Percentiles rank a stretch among this genome's conserved stretches.
phyloP scores from a whole-genome alignment of 1,284 basidiomycete species.

The Puccinia hordei region DNA sequence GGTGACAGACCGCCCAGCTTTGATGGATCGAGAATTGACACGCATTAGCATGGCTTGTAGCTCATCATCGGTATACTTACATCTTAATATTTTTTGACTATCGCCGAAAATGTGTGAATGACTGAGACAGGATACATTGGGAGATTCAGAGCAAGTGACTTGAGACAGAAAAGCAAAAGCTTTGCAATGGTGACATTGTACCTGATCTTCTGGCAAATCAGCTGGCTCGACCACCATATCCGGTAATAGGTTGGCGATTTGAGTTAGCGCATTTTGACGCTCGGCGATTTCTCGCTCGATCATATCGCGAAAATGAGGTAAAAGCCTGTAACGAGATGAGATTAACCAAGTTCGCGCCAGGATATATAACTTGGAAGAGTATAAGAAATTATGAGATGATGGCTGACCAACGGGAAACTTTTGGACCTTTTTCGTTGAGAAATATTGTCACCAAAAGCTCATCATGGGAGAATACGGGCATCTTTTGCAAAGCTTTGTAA shows the following conservation, averaged over 20 bases:
- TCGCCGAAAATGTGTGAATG: conserved; percentile 64
- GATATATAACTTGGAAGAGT: neutral
- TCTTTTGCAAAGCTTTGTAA: conserved; percentile 81
- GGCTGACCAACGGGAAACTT: conserved; percentile 78
- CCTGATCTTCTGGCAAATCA: conserved; percentile 79
- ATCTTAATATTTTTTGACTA: conserved; percentile 64
- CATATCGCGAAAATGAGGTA: conserved; percentile 83
- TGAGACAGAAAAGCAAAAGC: conserved; percentile 83
- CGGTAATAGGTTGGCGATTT: conserved; percentile 62
- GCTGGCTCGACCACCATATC: conserved; percentile 73
- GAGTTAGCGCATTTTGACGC: conserved; percentile 62
- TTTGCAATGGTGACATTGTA: conserved; percentile 92
- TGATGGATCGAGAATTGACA: conserved; percentile 49
- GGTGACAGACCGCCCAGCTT: conserved; percentile 46
- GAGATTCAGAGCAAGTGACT: conserved; percentile 60
- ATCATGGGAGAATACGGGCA: conserved; percentile 97
- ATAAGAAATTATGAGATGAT: neutral
- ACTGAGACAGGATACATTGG: conserved; percentile 71
- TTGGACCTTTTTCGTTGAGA: conserved; percentile 87
- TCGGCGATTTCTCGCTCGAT: conserved; percentile 75
- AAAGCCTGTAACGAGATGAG: conserved; percentile 60
- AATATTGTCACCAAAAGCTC: conserved; percentile 94
- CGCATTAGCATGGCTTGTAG: conserved; percentile 60
- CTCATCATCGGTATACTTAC: conserved; percentile 79
- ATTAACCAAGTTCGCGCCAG: neutral